Evolutionary conservation across 495 filamentous ascomycete genomes (phyloP), one percentile per base, ranked within the genome.

Genomic region (Penicillium soppii): DNA sequence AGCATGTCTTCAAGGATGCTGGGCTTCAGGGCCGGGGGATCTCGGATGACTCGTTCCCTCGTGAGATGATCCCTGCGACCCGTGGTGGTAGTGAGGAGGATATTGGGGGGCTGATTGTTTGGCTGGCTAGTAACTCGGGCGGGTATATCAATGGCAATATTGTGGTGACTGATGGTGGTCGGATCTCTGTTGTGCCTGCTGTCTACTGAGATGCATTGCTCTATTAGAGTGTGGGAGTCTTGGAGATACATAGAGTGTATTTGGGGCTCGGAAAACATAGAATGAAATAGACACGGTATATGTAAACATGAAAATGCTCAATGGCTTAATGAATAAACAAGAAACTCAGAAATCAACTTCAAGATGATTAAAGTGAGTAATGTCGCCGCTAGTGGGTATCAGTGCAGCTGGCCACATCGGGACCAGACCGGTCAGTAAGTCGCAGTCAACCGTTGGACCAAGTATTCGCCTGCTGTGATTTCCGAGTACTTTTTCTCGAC

Each of bases 391-490:
- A n/a, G n/a, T n/a, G n/a, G n/a, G n/a, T n/a, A n/a, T n/a, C n/a
- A n/a, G n/a, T n/a, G n/a, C n/a, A 27, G 25, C 25, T 27, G 25
- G 25, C 25, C 9, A 5, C 25, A 32, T 5, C 8, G 8, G 7
- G 3, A 13, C 35, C 15, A 20, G 17, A 16, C 25, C 37, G 32
- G 20, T 73, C 52, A 65, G 56, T 86, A 88, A 5, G 92, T 97
- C 10, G 86, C 85, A 15, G 80, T 70, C 61, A 97, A 66, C 56
- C 92, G 82, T 72, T 89, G 84, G 29, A 89, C 81, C 22, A 97
- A 67, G 65, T 97, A 96, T 8, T 95, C 82, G 2, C 89, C 88
- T 52, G 87, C 85, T 36, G 85, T 90, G 53, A 96, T 83, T 1
- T 79, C 83, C 26, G 81, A 68, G 62, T 95, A 96, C 71, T 92